phyloP scores from a whole-genome alignment of 208 protist genomes.

The Leishmania martiniquensis region DNA sequence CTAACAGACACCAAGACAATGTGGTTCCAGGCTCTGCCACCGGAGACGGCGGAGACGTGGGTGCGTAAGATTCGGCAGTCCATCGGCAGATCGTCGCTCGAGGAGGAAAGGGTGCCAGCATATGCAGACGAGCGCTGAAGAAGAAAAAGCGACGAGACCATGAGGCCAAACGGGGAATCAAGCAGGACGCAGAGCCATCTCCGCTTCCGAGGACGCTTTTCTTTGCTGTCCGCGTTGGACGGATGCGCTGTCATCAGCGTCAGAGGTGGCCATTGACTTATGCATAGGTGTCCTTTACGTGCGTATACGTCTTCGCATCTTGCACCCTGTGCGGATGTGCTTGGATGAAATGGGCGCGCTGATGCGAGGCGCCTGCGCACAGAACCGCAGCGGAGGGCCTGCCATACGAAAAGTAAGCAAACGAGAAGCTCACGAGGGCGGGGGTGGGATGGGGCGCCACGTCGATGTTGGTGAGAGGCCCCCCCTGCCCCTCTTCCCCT shows the following conservation, averaged over 20 bases:
- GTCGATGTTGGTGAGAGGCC: too few relatives aligned
- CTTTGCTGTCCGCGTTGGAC: not conserved
- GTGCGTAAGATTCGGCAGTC: constrained; percentile 64
- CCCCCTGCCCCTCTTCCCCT: not conserved
- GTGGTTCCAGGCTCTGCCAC: constrained; percentile 73
- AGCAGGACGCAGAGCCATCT: too few relatives aligned
- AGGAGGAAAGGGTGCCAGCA: not conserved
- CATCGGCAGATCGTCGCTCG: constrained; percentile 47
- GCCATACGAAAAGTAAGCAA: not conserved
- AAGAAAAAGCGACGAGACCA: not conserved
- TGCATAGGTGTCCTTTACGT: not conserved
- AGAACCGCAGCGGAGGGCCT: not conserved
- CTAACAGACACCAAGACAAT: constrained; percentile 68
- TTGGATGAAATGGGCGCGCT: not conserved
- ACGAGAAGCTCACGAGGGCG: not conserved
- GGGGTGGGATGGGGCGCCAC: too few relatives aligned
- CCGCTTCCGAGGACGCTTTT: not conserved
- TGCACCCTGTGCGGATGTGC: not conserved
- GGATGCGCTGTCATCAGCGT: not conserved
- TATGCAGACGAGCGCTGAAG: not conserved
- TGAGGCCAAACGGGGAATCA: too few relatives aligned
- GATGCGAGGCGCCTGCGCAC: not conserved
- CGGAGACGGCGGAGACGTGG: constrained; percentile 48
- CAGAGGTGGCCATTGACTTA: not conserved
- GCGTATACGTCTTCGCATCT: not conserved